Percentiles rank a stretch among this genome's conserved stretches.
phyloP scores from a whole-genome alignment of 352 stramenopile genomes.

The Globisporangium solare region DNA sequence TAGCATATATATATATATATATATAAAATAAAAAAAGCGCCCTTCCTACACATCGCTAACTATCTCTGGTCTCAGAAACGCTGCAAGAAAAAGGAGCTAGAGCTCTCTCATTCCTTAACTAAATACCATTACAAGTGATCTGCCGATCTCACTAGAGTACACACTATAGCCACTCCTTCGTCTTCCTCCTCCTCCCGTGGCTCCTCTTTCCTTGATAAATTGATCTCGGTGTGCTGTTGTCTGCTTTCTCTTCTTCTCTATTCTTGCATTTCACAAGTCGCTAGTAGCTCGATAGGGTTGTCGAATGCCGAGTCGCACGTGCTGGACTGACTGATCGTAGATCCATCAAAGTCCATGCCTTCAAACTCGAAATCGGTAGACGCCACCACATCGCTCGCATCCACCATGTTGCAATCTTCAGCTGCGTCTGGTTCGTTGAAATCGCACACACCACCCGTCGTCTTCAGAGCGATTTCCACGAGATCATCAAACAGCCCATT shows the following conservation, averaged over 20 bases:
- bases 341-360: slow-evolving; percentile 10
- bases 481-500: slow-evolving; percentile 74
- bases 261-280: slow-evolving; percentile 26
- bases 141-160: slow-evolving; percentile 24
- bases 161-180: slow-evolving; percentile 13
- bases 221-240: neutral
- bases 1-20: slow-evolving; percentile 15
- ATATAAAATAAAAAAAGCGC: slow-evolving; percentile 13
- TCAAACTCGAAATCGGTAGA: slow-evolving; percentile 17
- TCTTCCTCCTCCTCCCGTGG: neutral
- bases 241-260: slow-evolving; percentile 6
- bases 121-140: slow-evolving; percentile 23
- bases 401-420: slow-evolving; percentile 47
- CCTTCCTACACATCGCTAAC: slow-evolving; percentile 6
- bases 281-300: slow-evolving; percentile 27
- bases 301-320: slow-evolving; percentile 23
- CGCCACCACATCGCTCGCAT: slow-evolving; percentile 19
- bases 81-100: slow-evolving; percentile 8
- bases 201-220: slow-evolving; percentile 1
- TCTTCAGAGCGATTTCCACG: slow-evolving; percentile 59
- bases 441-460: slow-evolving; percentile 25
- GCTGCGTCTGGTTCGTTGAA: slow-evolving; percentile 35
- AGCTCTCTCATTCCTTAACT: slow-evolving; percentile 9
- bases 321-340: neutral
- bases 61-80: slow-evolving; percentile 6